Evolutionary conservation across 2,329 filamentous ascomycete species (phyloP), one percentile per base, ranked within the genome.

Genomic region (Chaetomium sp.): DNA sequence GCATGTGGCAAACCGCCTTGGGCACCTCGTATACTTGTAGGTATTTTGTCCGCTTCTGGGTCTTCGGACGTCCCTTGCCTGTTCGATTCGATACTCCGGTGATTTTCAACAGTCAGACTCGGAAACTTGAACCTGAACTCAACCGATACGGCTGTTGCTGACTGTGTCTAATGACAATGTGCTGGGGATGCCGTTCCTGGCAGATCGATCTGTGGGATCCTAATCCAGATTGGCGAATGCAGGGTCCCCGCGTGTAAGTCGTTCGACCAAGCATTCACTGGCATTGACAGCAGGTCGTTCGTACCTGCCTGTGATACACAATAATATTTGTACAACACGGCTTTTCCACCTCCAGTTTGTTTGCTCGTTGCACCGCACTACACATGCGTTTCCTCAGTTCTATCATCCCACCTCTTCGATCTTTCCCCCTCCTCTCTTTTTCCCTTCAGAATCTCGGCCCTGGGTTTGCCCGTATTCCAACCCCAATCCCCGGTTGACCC

Each of bases 281-380:
- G 27, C 27, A 29, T 29, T 29, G 27, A 29, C 27, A 29, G 27
- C 27, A 29, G 27, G 27, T 29, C 16, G 16, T 42, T n/a, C 38
- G 38, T n/a, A n/a, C 16, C n/a, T n/a, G 38, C 38, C 5, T 42
- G 38, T n/a, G 38, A n/a, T 42, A 42, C 38, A 42, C 38, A 16
- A 5, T 6, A 19, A 42, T 42, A 7, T 16, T 42, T 42, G 38
- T 42, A 42, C 38, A 19, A 42, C 35, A 38, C 16, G 38, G 1
- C 16, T 42, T 42, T 42, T 35, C 16, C 7, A 16, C 16, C 38
- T 42, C 6, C 38, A 42, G 13, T 42, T 16, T n/a, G 38, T 42
- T 42, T 42, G n/a, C 45, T 47, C n/a, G 54, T 57, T 45, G 33
- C 60, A 51, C 60, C 3, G 51, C 49, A 8, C 60, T n/a, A 62